phyloP scores from a whole-genome alignment of 768 basidiomycete genomes.

The Austroboletus festivus region DNA sequence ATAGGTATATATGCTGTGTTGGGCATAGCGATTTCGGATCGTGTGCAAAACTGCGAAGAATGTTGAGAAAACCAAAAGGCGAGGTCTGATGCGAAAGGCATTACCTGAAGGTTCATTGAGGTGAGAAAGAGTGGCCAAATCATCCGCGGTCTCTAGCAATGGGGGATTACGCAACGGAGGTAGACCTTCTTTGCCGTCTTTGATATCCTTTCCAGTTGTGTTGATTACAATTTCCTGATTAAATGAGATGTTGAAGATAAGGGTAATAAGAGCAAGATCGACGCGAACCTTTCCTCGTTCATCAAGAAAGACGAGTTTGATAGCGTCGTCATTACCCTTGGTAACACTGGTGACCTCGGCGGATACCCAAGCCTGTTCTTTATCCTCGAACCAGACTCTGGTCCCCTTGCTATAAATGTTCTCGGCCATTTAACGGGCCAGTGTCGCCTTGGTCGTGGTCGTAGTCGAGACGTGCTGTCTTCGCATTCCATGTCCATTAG shows the following conservation, averaged over 20 bases:
- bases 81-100: slow-evolving; percentile 16
- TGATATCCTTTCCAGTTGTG: slow-evolving; percentile 78
- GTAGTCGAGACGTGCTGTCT: slow-evolving; percentile 12
- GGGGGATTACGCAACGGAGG: slow-evolving; percentile 97
- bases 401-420: slow-evolving; percentile 91
- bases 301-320: slow-evolving; percentile 84
- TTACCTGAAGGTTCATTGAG: slow-evolving; percentile 95
- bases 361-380: slow-evolving; percentile 91
- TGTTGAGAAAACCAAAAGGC: not conserved
- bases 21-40: slow-evolving; percentile 93
- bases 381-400: slow-evolving; percentile 91
- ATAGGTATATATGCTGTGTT: slow-evolving; percentile 98
- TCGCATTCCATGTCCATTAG: not conserved
- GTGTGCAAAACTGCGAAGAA: slow-evolving; percentile 79
- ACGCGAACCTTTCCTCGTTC: slow-evolving; percentile 83
- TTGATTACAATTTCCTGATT: slow-evolving; percentile 72
- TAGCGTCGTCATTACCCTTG: slow-evolving; percentile 64
- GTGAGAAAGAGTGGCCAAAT: slow-evolving; percentile 96
- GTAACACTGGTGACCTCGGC: slow-evolving; percentile 72
- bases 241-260: not conserved
- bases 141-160: slow-evolving; percentile 93
- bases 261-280: slow-evolving; percentile 6
- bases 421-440: slow-evolving; percentile 77
- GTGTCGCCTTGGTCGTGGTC: slow-evolving; percentile 18
- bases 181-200: slow-evolving; percentile 71